Percentiles rank a stretch among this genome's conserved stretches.
These are phyloP conservation scores for Salix exigua DNA, from an alignment of 345 rosid species.

Conservation along the genomic window DNA sequence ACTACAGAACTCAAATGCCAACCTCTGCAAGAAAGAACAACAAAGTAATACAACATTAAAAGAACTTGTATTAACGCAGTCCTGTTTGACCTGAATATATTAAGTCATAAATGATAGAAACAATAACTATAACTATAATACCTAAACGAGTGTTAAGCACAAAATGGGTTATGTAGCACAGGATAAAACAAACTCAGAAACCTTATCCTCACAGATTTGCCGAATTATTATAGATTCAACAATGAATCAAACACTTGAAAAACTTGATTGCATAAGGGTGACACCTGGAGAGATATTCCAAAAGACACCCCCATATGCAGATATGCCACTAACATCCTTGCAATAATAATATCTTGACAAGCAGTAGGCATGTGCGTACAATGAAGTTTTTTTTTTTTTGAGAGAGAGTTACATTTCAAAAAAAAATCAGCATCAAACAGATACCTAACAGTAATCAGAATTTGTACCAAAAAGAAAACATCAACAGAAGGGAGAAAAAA, in stretches of 20 bases:
- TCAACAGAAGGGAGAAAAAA: too few species aligned
- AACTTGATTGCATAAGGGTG: neutral
- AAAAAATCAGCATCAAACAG: neutral
- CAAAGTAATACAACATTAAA: neutral
- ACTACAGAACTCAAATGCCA: neutral
- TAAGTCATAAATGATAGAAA: neutral
- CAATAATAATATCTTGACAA: neutral
- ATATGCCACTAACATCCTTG: neutral
- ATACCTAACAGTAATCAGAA: neutral
- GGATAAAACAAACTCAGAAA: neutral
- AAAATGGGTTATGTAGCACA: neutral
- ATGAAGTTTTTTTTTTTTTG: neutral
- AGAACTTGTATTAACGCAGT: neutral
- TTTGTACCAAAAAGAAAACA: too few species aligned
- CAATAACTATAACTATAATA: neutral
- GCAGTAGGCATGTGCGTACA: neutral
- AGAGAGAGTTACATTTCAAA: neutral
- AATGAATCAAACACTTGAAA: neutral
- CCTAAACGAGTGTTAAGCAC: neutral
- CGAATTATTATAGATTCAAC: neutral
- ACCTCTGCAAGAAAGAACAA: neutral
- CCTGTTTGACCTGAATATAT: neutral
- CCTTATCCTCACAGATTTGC: neutral
- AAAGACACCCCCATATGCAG: neutral
- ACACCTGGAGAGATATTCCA: neutral